Percentiles rank a stretch among this genome's conserved stretches.
Conservation (phyloP, 2,329 filamentous ascomycete species). For the Claviceps spartinae region DNA sequence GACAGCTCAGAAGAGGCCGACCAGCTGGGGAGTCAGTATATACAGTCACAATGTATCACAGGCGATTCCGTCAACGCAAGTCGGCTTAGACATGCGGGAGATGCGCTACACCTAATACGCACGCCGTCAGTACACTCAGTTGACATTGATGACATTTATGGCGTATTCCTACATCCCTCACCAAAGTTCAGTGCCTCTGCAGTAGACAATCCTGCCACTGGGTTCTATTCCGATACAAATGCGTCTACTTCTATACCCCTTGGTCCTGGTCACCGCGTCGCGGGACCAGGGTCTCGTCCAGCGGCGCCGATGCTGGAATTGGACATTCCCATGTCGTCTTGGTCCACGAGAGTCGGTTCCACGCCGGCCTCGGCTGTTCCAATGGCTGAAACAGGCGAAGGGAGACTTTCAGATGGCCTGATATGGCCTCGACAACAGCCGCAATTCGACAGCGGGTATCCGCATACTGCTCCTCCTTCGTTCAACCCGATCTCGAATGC, state of each 20-base stretch:
- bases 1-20: conserved; percentile 1
- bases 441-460: conserved; percentile 20
- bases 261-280: neutral
- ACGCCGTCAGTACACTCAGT: conserved; percentile 14
- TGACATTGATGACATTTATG: conserved; percentile 27
- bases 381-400: conserved; percentile 11
- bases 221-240: neutral
- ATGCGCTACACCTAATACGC: conserved; percentile 17
- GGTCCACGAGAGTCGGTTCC: neutral
- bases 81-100: conserved; percentile 7
- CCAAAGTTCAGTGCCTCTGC: conserved; percentile 14
- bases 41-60: conserved; percentile 17
- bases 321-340: conserved; percentile 15
- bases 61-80: neutral
- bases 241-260: neutral
- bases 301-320: conserved; percentile 12
- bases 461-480: conserved; percentile 28
- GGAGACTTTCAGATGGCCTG: conserved; percentile 21
- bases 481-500: conserved; percentile 18
- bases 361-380: conserved; percentile 1
- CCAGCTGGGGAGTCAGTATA: conserved; percentile 6
- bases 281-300: conserved; percentile 1
- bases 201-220: neutral
- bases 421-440: conserved; percentile 32
- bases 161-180: conserved; percentile 32